Evolutionary conservation across 2,329 filamentous ascomycete genomes (phyloP), one percentile per base, ranked within the genome.

Genomic region (Claviceps sorghi): DNA sequence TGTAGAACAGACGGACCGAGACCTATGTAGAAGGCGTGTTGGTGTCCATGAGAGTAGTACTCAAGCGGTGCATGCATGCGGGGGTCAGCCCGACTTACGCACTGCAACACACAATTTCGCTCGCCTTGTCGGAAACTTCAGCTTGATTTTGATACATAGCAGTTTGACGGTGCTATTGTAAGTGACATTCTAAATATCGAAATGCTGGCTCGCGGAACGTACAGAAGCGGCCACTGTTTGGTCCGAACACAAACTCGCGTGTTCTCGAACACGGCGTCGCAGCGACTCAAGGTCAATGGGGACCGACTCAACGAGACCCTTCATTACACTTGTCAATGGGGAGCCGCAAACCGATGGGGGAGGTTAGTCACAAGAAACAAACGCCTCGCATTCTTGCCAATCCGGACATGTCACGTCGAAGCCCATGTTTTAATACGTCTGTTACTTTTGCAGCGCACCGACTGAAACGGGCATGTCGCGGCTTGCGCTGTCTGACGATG

Each of bases 381-480:
- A 45, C 7, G 1, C n/a, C 19, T 21, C 11, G 43, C 1, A 45
- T 26, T 30, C 17, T 2, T 32, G 11, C 32, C 11, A 45, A 26
- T 21, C 11, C 21, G 22, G 9, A 21, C 19, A 42, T 42, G 13
- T 42, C n/a, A 11, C 2, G 22, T 45, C 21, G 11, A 1, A 15
- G 11, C 11, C 26, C 19, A 11, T 22, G 41, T 13, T 13, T 21
- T 43, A 21, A 43, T 26, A 8, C 40, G 40, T 21, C 19, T n/a
- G 36, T 7, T 15, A 30, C 22, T 2, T 46, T 41, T n/a, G 11
- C 17, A 64, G 61, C 17, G 60, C 58, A 15, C 57, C 59, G n/a
- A 66, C 58, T 13, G 80, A 89, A 55, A 86, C 82, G 2, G 88
- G 88, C 55, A 91, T 93, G 86, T 78, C 80, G 30, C 81, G 88